phyloP scores from a whole-genome alignment of 306 rosid species.

The Purshia tridentata region DNA sequence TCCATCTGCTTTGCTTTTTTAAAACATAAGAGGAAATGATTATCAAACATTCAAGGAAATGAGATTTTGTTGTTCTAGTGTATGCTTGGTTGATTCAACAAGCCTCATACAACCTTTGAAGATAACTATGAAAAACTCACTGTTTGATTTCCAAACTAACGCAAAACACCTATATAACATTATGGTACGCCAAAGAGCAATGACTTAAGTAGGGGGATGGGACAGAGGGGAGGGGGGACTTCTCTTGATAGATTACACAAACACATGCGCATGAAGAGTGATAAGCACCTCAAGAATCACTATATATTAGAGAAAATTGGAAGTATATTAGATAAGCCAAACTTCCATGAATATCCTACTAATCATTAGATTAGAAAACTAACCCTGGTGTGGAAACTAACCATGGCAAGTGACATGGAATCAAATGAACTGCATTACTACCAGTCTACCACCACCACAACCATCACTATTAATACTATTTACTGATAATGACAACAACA shows the following conservation, averaged over 20 bases:
- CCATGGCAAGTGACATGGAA: background rate
- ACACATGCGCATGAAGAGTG: background rate
- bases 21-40: background rate
- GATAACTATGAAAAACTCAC: background rate
- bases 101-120: background rate
- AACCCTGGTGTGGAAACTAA: background rate
- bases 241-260: background rate
- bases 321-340: background rate
- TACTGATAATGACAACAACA: background rate
- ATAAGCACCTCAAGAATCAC: background rate
- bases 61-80: background rate
- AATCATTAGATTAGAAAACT: background rate
- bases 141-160: background rate
- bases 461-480: background rate
- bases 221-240: background rate
- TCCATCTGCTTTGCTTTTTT: background rate
- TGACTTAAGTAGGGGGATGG: background rate
- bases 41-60: background rate
- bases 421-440: conserved; percentile 5
- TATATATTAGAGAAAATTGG: background rate
- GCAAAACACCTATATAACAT: background rate
- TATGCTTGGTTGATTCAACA: background rate
- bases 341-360: background rate
- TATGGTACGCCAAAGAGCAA: background rate
- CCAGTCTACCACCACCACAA: background rate